phyloP scores from a whole-genome alignment of 352 stramenopile genomes.

The Plasmopara viticola region DNA sequence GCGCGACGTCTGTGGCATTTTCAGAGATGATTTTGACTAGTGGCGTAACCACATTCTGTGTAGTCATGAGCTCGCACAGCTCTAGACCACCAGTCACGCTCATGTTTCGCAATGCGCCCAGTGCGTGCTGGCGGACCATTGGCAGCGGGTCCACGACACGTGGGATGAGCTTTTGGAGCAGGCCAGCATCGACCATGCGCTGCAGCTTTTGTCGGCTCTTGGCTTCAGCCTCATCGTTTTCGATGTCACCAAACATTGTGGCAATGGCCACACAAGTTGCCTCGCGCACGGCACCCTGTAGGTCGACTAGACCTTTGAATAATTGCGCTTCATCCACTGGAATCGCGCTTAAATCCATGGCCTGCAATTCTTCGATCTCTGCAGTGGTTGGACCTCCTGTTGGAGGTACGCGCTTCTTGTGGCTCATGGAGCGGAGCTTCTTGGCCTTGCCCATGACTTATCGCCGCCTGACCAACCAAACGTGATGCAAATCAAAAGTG shows the following conservation, averaged over 20 bases:
- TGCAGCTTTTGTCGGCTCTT: conserved; percentile 58
- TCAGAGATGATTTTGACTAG: conserved; percentile 68
- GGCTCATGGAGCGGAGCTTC: conserved; percentile 76
- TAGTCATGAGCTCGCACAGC: conserved; percentile 76
- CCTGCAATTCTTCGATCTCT: conserved; percentile 52
- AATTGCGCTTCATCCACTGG: conserved; percentile 54
- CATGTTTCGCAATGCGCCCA: conserved; percentile 83
- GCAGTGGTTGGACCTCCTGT: conserved; percentile 48
- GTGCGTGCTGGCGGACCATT: conserved; percentile 78
- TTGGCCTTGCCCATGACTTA: conserved; percentile 79
- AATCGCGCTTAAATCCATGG: conserved; percentile 39
- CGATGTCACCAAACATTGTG: conserved; percentile 73
- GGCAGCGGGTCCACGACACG: conserved; percentile 77
- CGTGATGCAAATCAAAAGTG: no score
- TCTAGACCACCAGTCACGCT: conserved; percentile 80
- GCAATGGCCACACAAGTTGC: conserved; percentile 80
- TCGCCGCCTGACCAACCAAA: no score
- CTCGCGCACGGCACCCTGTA: conserved; percentile 78
- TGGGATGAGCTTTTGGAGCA: conserved; percentile 80
- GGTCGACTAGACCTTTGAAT: conserved; percentile 63
- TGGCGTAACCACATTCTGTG: conserved; percentile 69
- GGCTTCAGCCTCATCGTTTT: conserved; percentile 47
- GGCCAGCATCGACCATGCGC: conserved; percentile 67
- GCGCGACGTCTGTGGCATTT: conserved; percentile 39
- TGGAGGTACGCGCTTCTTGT: conserved; percentile 72